A percentile compares a stretch with the other conserved stretches of the same genome.
Conservation (phyloP, 106 monocot genomes). For the Alisma plantagoaquatica region DNA sequence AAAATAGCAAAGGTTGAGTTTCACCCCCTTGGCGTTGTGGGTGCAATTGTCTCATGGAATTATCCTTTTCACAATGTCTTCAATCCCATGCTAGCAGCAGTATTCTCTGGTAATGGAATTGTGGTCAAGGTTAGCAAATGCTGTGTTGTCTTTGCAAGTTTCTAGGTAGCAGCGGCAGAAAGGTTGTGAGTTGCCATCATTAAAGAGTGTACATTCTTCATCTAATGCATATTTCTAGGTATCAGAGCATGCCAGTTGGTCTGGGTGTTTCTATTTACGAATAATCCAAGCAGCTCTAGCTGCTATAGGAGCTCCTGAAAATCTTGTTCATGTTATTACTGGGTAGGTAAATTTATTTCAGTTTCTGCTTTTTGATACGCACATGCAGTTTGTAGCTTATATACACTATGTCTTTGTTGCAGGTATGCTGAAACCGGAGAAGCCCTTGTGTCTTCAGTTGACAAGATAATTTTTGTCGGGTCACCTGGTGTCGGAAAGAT, state of each 20-base stretch:
- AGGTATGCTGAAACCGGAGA: slow-evolving; percentile 98
- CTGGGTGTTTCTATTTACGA: slow-evolving; percentile 87
- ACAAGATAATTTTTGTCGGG: slow-evolving; percentile 99
- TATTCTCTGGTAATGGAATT: slow-evolving; percentile 92
- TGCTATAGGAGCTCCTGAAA: slow-evolving; percentile 92
- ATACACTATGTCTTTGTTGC: slow-evolving; percentile 2
- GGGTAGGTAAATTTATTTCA: slow-evolving; percentile 42
- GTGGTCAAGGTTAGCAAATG: slow-evolving; percentile 81
- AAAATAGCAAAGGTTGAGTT: slow-evolving; percentile 95
- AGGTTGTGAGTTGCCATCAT: no score
- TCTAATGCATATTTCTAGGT: slow-evolving; percentile 33
- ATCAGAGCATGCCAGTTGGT: slow-evolving; percentile 99
- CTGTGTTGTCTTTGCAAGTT: no score
- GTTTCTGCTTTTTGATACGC: neutral
- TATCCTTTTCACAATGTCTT: slow-evolving; percentile 99
- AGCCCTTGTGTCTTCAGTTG: slow-evolving; percentile 97
- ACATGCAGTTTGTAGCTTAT: neutral
- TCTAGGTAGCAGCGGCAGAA: no score
- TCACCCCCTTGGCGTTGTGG: slow-evolving; percentile 94
- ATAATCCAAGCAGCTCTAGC: slow-evolving; percentile 96
- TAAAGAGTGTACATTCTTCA: no score
- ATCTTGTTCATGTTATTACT: slow-evolving; percentile 96
- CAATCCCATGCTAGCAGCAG: slow-evolving; percentile 95
- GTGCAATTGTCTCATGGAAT: slow-evolving; percentile 99
- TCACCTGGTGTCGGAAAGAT: slow-evolving; percentile 98